phyloP scores from a whole-genome alignment of 2,329 filamentous ascomycete species.

The Catunica adiposa region DNA sequence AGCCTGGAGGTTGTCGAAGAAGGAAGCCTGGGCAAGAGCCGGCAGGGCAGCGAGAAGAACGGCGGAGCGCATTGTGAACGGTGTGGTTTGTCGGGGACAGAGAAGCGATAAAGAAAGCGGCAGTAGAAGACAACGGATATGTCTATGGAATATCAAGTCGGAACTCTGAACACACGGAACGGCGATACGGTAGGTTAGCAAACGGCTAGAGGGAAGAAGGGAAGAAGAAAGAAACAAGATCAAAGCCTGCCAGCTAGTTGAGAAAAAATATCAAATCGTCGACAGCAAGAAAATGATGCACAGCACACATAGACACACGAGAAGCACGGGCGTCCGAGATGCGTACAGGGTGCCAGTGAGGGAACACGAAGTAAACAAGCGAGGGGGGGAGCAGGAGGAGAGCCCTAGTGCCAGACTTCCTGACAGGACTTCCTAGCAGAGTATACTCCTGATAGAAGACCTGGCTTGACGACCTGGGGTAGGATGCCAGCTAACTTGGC shows the following conservation, averaged over 20 bases:
- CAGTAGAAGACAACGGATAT: background rate
- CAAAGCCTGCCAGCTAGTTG: background rate
- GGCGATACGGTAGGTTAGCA: background rate
- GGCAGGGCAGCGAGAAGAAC: conserved; percentile 35
- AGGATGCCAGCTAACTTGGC: no score
- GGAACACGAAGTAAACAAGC: background rate
- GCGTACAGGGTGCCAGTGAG: background rate
- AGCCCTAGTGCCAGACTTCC: no score
- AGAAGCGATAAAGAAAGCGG: background rate
- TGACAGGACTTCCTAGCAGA: no score
- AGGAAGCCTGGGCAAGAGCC: conserved; percentile 35
- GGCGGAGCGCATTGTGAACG: conserved; percentile 38
- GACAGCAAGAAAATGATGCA: conserved; percentile 2
- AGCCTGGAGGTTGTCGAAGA: conserved; percentile 41
- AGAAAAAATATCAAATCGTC: conserved; percentile 1
- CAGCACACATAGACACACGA: background rate
- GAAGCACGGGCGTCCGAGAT: background rate
- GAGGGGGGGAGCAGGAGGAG: background rate
- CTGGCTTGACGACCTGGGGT: no score
- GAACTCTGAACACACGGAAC: background rate
- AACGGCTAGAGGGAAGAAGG: background rate
- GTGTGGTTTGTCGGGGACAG: conserved; percentile 4
- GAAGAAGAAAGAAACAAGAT: background rate
- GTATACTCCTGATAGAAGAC: no score
- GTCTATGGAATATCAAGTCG: background rate